Percentiles rank a stretch among this genome's conserved stretches.
Evolutionary conservation across 495 filamentous ascomycete genomes (phyloP).

Genomic region (Podospora appendiculata): DNA sequence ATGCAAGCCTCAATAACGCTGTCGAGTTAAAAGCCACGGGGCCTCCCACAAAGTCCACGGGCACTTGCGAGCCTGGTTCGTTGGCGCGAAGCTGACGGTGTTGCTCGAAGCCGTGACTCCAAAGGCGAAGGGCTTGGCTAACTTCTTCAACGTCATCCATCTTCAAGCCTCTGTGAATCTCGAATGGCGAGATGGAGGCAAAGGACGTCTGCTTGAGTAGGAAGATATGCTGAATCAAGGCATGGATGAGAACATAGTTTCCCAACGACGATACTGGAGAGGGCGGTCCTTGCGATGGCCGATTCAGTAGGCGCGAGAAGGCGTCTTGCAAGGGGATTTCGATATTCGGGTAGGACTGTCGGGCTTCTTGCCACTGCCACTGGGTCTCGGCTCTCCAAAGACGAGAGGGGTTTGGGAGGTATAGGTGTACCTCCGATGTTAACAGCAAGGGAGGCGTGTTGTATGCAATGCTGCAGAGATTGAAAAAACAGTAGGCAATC

Average conservation of each 20-base stretch:
- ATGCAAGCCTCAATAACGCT: constrained; percentile 56
- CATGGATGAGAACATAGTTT: constrained; percentile 61
- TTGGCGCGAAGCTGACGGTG: constrained; percentile 32
- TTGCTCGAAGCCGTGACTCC: constrained; percentile 57
- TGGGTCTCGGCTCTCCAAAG: constrained; percentile 45
- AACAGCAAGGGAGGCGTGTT: constrained; percentile 51
- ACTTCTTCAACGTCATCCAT: constrained; percentile 49
- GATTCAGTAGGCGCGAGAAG: constrained; percentile 39
- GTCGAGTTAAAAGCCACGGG: constrained; percentile 61
- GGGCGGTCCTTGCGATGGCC: constrained; percentile 36
- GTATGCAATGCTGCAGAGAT: constrained; percentile 50
- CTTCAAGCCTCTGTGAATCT: constrained; percentile 36
- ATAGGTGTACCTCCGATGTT: constrained; percentile 54
- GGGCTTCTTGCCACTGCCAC: constrained; percentile 44
- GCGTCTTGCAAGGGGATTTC: constrained; percentile 45
- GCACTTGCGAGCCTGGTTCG: constrained; percentile 25
- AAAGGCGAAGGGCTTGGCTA: constrained; percentile 52
- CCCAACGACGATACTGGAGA: constrained; percentile 54
- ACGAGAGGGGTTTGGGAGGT: constrained; percentile 48
- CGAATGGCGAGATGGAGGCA: constrained; percentile 34
- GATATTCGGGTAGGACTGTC: constrained; percentile 30
- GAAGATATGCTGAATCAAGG: constrained; percentile 63
- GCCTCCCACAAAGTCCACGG: constrained; percentile 40
- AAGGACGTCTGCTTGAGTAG: constrained; percentile 53
- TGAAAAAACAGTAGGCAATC: constrained; percentile 53